Conservation (phyloP, 176 grass and related monocot genomes). For the Hordeum vulgare region MorexV3_pseudomolecules_assembly NC_058521.1:139111704-139112203, state of each 20-base stretch:
- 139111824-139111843: constrained; percentile 43
- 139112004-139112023: constrained; percentile 79
- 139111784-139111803: no score
- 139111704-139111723: neutral
- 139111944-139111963: constrained; percentile 49
- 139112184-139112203: no score
- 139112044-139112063: neutral
- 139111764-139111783: neutral
- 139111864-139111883: constrained; percentile 20
- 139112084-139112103: no score
- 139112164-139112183: no score
- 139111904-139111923: neutral
- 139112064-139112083: constrained; percentile 2
- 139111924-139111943: constrained; percentile 66
- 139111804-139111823: constrained; percentile 66
- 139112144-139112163: no score
- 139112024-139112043: constrained; percentile 54
- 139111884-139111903: constrained; percentile 7
- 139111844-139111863: constrained; percentile 17
- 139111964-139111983: constrained; percentile 79
- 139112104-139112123: neutral
- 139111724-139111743: neutral
- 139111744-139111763: neutral
- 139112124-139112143: no score
- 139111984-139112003: constrained; percentile 82